These are phyloP conservation scores for Puccinia polysora DNA, from an alignment of 1,284 basidiomycete genomes.

Conservation along the genomic window DNA sequence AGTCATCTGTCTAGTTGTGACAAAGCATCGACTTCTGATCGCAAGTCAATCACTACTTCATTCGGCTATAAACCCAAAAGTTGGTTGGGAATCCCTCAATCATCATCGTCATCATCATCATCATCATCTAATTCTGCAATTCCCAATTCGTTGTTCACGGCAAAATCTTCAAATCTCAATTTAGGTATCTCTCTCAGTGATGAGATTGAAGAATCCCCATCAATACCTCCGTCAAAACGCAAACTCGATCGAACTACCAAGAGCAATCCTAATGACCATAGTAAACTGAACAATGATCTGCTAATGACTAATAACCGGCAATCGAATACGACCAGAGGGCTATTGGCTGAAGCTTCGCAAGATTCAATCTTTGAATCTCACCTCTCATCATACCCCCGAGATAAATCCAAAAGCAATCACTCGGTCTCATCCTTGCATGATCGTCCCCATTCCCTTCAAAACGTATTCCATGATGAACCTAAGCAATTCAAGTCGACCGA, in stretches of 20 bases:
- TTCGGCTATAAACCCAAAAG: not conserved
- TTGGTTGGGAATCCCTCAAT: conserved; percentile 9
- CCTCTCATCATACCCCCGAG: not conserved
- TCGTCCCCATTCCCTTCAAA: not conserved
- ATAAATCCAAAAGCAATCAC: not conserved
- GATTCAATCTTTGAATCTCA: conserved; percentile 6
- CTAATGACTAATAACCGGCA: not conserved
- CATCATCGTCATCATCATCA: not conserved
- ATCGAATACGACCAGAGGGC: conserved; percentile 1
- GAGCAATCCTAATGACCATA: not conserved
- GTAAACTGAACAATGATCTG: not conserved
- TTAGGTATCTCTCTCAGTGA: not conserved
- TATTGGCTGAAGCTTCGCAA: conserved; percentile 23
- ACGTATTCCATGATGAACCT: not conserved
- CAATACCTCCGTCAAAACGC: not conserved
- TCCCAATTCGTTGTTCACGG: not conserved
- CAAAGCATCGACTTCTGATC: not conserved
- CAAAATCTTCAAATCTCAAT: not conserved
- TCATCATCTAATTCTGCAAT: not conserved
- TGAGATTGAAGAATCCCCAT: conserved; percentile 3
- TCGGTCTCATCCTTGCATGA: not conserved
- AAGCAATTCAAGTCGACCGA: not conserved
- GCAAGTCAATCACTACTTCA: not conserved
- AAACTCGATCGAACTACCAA: not conserved
- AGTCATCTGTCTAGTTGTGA: no score